Evolutionary conservation across 164 flowering plant species (phyloP).

Genomic region (Kalanchoe fedtschenkoi): DNA sequence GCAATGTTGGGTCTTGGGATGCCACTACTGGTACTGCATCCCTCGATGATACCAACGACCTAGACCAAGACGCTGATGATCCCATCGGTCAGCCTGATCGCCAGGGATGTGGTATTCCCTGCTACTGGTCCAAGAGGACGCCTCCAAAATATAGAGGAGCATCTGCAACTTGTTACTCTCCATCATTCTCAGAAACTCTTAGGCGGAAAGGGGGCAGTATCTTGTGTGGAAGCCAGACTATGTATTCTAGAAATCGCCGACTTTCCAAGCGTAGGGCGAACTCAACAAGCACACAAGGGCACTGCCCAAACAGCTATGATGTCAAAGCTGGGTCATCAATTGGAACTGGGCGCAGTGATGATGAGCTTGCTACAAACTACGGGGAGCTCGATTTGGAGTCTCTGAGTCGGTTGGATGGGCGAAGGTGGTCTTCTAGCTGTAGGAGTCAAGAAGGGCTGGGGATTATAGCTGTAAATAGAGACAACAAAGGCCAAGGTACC

Average conservation of each 20-base stretch:
- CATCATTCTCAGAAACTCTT: constrained; percentile 79
- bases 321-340: constrained; percentile 50
- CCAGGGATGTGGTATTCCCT: constrained; percentile 89
- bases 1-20: constrained; percentile 73
- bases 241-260: constrained; percentile 23
- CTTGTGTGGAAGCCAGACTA: constrained; percentile 55
- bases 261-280: constrained; percentile 31
- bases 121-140: constrained; percentile 76
- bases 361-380: constrained; percentile 74
- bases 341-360: constrained; percentile 56
- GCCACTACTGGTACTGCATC: constrained; percentile 61
- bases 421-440: constrained; percentile 83
- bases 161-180: constrained; percentile 68
- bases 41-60: constrained; percentile 48
- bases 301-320: constrained; percentile 37
- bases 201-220: constrained; percentile 75
- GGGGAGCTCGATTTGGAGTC: constrained; percentile 96
- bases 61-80: constrained; percentile 54
- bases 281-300: constrained; percentile 41
- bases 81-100: constrained; percentile 56
- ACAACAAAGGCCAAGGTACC: constrained; percentile 35
- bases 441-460: constrained; percentile 69
- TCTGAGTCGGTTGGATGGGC: constrained; percentile 83
- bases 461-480: constrained; percentile 36
- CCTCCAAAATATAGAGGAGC: constrained; percentile 37